These are phyloP conservation scores for Coniosporium tulheliwenetii DNA, from an alignment of 2,329 filamentous ascomycete genomes.

Conservation along the genomic window DNA sequence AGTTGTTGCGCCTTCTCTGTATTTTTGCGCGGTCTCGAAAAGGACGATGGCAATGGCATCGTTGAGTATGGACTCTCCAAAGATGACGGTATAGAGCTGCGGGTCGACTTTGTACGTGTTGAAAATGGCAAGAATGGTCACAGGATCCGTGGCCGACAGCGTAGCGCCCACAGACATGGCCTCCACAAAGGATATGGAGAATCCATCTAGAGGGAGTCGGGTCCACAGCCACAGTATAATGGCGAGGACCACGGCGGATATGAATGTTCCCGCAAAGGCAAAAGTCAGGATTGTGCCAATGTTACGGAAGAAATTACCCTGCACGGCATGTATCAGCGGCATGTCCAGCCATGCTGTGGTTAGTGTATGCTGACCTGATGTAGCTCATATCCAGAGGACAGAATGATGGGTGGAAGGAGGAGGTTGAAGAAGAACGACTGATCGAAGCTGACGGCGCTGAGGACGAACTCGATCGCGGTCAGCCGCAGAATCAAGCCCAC, in stretches of 20 bases:
- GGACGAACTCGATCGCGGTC: slow-evolving; percentile 66
- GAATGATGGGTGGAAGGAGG: slow-evolving; percentile 92
- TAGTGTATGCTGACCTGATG: slow-evolving; percentile 48
- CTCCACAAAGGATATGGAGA: slow-evolving; percentile 83
- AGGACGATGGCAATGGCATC: slow-evolving; percentile 97
- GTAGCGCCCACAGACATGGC: slow-evolving; percentile 94
- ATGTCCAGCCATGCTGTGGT: not conserved
- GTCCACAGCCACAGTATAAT: slow-evolving; percentile 82
- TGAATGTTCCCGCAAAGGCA: slow-evolving; percentile 91
- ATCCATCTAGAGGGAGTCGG: slow-evolving; percentile 66
- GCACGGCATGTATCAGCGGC: not conserved
- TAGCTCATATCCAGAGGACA: slow-evolving; percentile 91
- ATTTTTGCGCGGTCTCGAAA: slow-evolving; percentile 93
- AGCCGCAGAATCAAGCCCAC: slow-evolving; percentile 80
- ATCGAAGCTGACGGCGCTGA: slow-evolving; percentile 87
- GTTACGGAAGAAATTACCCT: slow-evolving; percentile 95
- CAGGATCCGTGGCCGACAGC: slow-evolving; percentile 88
- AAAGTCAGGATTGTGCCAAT: slow-evolving; percentile 96
- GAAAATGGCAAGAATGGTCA: slow-evolving; percentile 97
- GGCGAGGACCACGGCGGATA: slow-evolving; percentile 90
- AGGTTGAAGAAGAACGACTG: slow-evolving; percentile 99
- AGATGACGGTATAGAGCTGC: slow-evolving; percentile 96
- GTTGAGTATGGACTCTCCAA: slow-evolving; percentile 95
- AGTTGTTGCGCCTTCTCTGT: slow-evolving; percentile 57
- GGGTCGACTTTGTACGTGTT: slow-evolving; percentile 99